Conservation (phyloP, 2,329 filamentous ascomycete genomes). For the Arthrobotrys iridis region DNA sequence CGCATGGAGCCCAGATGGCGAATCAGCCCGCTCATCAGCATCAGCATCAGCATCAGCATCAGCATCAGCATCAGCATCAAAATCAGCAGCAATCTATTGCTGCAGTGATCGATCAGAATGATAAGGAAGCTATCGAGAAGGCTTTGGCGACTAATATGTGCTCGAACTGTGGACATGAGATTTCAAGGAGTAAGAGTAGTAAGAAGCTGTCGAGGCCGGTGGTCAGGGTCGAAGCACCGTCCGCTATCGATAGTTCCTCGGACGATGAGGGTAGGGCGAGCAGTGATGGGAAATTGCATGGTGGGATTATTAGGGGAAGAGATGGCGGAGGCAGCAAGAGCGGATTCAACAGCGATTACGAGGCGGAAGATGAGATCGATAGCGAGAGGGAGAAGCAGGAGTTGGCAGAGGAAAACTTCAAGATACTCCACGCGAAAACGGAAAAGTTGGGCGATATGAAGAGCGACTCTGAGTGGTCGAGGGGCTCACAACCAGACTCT, state of each 20-base stretch:
- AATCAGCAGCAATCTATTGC: constrained; percentile 55
- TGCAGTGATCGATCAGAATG: constrained; percentile 57
- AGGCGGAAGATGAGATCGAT: constrained; percentile 50
- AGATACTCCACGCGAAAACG: constrained; percentile 9
- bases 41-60: neutral
- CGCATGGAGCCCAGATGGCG: constrained; percentile 66
- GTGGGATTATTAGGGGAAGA: constrained; percentile 26
- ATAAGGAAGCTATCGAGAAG: constrained; percentile 49
- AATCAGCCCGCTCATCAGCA: neutral
- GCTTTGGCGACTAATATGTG: constrained; percentile 30
- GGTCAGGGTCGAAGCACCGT: constrained; percentile 38
- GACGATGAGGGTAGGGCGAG: constrained; percentile 23
- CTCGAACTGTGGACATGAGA: constrained; percentile 35
- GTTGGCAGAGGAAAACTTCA: constrained; percentile 13
- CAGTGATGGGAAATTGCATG: constrained; percentile 19
- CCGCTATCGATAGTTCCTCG: constrained; percentile 23
- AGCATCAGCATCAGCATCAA: constrained; percentile 23
- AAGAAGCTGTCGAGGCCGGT: constrained; percentile 31
- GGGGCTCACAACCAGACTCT: constrained; percentile 20
- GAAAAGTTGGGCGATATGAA: constrained; percentile 46
- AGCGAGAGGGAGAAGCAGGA: constrained; percentile 40
- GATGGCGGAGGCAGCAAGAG: constrained; percentile 52
- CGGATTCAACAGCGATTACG: constrained; percentile 53
- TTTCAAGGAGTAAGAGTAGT: constrained; percentile 19
- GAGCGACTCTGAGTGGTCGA: constrained; percentile 53